Evolutionary conservation across 2,329 filamentous ascomycete genomes (phyloP).

Genomic region (Coleophoma crateriformis): DNA sequence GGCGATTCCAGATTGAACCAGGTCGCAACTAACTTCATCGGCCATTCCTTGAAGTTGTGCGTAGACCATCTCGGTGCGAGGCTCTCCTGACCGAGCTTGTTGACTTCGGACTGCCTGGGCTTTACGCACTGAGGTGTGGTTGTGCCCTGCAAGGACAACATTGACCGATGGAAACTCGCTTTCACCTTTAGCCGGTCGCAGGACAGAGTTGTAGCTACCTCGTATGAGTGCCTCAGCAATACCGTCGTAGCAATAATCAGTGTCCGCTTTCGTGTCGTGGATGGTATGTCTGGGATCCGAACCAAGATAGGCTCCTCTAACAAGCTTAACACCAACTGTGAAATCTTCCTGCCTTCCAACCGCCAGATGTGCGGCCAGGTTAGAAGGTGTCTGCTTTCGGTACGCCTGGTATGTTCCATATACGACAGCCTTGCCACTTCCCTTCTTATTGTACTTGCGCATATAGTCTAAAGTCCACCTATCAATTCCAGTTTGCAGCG

Average conservation of each 20-base stretch:
- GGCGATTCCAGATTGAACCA: conserved; percentile 26
- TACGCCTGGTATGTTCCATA: conserved; percentile 81
- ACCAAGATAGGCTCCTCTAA: conserved; percentile 68
- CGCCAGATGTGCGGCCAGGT: conserved; percentile 54
- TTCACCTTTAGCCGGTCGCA: conserved; percentile 37
- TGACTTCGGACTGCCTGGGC: conserved; percentile 46
- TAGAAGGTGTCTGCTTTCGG: conserved; percentile 54
- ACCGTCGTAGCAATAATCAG: conserved; percentile 67
- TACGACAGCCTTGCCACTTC: conserved; percentile 56
- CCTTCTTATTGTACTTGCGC: conserved; percentile 64
- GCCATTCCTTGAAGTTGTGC: conserved; percentile 94
- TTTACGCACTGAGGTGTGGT: conserved; percentile 62
- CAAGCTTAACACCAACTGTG: conserved; percentile 67
- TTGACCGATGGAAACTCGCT: conserved; percentile 49
- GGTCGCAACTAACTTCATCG: conserved; percentile 75
- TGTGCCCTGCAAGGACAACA: conserved; percentile 79
- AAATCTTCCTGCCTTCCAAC: conserved; percentile 54
- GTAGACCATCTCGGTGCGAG: conserved; percentile 46
- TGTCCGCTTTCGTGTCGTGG: conserved; percentile 66
- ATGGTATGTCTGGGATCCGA: conserved; percentile 66
- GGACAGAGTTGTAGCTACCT: conserved; percentile 50
- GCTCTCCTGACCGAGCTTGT: conserved; percentile 28
- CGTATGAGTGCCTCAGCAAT: conserved; percentile 63
- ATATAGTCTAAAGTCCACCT: conserved; percentile 75
- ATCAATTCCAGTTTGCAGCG: conserved; percentile 74